Percentiles rank a stretch among this genome's conserved stretches.
These are phyloP conservation scores for Cardiospermum halicacabum DNA, from an alignment of 345 rosid species.

Conservation along the genomic window DNA sequence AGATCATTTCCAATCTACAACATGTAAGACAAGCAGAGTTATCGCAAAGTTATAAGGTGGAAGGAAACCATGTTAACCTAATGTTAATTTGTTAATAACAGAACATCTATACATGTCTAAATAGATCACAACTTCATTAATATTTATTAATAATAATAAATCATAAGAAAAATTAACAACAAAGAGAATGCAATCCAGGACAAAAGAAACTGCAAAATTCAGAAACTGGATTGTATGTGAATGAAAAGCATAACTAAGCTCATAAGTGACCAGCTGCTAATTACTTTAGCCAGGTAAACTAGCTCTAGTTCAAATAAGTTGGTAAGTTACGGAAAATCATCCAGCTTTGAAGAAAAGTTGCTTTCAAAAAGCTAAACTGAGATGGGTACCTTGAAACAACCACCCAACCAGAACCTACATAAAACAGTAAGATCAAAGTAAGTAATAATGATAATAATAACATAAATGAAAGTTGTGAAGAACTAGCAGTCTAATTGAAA, in stretches of 20 bases:
- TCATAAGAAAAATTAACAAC: no score
- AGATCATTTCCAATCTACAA: slow-evolving; percentile 76
- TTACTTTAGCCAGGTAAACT: no score
- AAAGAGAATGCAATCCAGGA: no score
- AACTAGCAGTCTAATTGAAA: slow-evolving; percentile 3
- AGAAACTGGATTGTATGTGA: no score
- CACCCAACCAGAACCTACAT: slow-evolving; percentile 89
- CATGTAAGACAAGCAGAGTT: slow-evolving; percentile 25
- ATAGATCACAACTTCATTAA: no score
- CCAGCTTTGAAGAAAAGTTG: slow-evolving; percentile 12
- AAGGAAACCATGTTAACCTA: slow-evolving; percentile 17
- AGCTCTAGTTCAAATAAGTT: neutral
- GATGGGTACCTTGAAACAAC: slow-evolving; percentile 69
- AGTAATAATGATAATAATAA: neutral
- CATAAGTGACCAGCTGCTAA: no score
- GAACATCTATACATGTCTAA: neutral
- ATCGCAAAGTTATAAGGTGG: slow-evolving; percentile 16
- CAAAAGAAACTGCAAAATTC: no score
- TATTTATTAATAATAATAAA: no score
- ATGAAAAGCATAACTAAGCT: no score
- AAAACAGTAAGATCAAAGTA: slow-evolving; percentile 8
- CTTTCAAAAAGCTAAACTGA: neutral
- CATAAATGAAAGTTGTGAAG: neutral
- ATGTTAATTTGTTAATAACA: slow-evolving; percentile 1
- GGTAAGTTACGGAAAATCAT: neutral